Evolutionary conservation across 441 rosid species (phyloP).

Genomic region (Sinapis alba): DNA sequence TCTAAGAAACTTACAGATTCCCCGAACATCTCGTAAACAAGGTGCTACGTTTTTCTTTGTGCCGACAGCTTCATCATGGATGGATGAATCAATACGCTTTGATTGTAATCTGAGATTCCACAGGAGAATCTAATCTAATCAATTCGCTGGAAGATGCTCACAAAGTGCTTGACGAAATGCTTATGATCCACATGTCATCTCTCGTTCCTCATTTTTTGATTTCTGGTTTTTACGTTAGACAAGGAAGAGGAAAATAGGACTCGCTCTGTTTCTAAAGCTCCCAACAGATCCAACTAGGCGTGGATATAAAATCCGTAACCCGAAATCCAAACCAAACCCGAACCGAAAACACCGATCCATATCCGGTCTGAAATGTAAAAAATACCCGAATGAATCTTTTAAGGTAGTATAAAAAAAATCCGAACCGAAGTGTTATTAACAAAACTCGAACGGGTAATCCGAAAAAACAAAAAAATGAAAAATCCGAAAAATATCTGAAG

Average conservation of each 20-base stretch:
- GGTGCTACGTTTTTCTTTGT: conserved; percentile 42
- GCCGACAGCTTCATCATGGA: conserved; percentile 59
- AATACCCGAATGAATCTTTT: no score
- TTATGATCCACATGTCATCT: conserved; percentile 54
- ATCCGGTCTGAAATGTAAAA: no score
- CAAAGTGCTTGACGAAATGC: conserved; percentile 69
- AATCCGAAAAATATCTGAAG: no score
- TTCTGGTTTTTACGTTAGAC: conserved; percentile 40
- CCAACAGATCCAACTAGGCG: no score
- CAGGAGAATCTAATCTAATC: conserved; percentile 22
- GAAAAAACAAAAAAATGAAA: no score
- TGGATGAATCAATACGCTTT: conserved; percentile 39
- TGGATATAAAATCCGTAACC: no score
- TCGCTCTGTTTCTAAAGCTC: no score
- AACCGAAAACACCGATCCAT: no score
- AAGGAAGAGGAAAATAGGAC: not conserved
- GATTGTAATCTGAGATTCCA: conserved; percentile 46
- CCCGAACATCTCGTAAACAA: conserved; percentile 33
- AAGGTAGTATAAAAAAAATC: no score
- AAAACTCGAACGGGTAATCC: no score
- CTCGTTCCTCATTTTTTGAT: conserved; percentile 40
- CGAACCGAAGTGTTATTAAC: no score
- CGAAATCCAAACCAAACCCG: no score
- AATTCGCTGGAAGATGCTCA: conserved; percentile 42
- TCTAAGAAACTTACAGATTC: conserved; percentile 23